Evolutionary conservation across 108 stramenopile genomes (phyloP).

Genomic region (Cylindrotheca fusiformis): DNA sequence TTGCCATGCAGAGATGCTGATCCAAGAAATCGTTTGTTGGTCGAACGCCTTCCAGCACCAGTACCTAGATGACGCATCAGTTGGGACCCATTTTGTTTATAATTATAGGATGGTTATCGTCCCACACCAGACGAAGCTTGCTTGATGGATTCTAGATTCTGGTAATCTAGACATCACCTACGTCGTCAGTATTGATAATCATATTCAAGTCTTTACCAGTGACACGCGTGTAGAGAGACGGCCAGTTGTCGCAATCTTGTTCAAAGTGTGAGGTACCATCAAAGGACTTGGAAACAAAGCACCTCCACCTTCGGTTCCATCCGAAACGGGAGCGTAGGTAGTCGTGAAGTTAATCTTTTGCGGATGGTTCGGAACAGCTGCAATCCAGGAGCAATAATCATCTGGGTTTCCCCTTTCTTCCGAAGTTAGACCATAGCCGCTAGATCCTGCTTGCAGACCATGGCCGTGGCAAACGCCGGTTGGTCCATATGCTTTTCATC

Average conservation of each 20-base stretch:
- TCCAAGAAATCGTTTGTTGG: no score
- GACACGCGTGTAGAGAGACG: constrained; percentile 92
- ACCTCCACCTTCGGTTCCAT: constrained; percentile 89
- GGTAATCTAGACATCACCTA: constrained; percentile 85
- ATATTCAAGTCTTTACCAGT: constrained; percentile 96
- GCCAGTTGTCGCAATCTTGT: constrained; percentile 85
- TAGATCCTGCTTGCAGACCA: constrained; percentile 72
- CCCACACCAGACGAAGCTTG: no score
- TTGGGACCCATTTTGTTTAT: no score
- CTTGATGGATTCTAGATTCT: no score
- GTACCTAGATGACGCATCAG: no score
- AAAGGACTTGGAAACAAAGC: constrained; percentile 92
- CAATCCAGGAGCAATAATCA: constrained; percentile 87
- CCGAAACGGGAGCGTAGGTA: constrained; percentile 86
- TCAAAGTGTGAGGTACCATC: constrained; percentile 99
- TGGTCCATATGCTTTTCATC: constrained; percentile 92
- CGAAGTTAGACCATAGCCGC: constrained; percentile 94
- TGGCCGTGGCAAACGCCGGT: constrained; percentile 87
- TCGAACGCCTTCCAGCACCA: no score
- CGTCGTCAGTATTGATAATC: constrained; percentile 85
- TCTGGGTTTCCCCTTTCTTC: constrained; percentile 91
- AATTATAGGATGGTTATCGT: no score
- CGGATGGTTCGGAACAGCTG: constrained; percentile 90
- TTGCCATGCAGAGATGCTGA: no score
- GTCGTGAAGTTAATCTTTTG: constrained; percentile 89